Evolutionary conservation across 139 green algal genomes (phyloP), one percentile per base, ranked within the genome.

Genomic region (Coelastrella sp.): DNA sequence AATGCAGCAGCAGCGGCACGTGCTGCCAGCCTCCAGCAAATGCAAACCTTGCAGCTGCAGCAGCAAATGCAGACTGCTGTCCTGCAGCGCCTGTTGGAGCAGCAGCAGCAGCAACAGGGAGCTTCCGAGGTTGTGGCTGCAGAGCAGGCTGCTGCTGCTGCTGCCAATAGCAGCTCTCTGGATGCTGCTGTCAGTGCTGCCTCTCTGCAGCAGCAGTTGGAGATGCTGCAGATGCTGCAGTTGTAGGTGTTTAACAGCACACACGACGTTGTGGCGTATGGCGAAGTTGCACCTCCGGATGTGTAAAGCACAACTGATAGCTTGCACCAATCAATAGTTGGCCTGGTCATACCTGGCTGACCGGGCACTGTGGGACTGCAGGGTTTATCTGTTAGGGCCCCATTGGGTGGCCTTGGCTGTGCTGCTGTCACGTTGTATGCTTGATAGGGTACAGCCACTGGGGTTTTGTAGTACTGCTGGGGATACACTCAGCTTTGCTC

Each of bases 141-240:
- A 82, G 80, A 19, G 8, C 76, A 82, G 80, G 58, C 59, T 22
- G 20, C 60, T 58, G 80, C 61, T n/a, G 76, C 76, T 22, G 59
- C 20, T 59, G 13, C 8, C n/a, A 22, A 23, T 23, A 60, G n/a
- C 76, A 82, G n/a, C 19, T 61, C 22, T 8, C 80, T 86, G n/a
- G 80, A 86, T 14, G 61, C 80, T 14, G 60, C 32, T 22, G 80
- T 86, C 57, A 66, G 23, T 87, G 82, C 82, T 65, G 82, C 64
- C 16, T 66, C 32, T 4, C 82, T 87, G 65, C 82, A 87, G 32
- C 82, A 87, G 64, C 82, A 87, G 82, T 64, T 87, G 22, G 82
- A 87, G 64, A 61, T 87, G 23, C 61, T 87, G 82, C 82, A 87
- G 82, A 61, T 78, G 64, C 23, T 87, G 82, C 82, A 87, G 82